phyloP scores from a whole-genome alignment of 2,329 filamentous ascomycete genomes.

The Decorospora gaudefroyi region DNA sequence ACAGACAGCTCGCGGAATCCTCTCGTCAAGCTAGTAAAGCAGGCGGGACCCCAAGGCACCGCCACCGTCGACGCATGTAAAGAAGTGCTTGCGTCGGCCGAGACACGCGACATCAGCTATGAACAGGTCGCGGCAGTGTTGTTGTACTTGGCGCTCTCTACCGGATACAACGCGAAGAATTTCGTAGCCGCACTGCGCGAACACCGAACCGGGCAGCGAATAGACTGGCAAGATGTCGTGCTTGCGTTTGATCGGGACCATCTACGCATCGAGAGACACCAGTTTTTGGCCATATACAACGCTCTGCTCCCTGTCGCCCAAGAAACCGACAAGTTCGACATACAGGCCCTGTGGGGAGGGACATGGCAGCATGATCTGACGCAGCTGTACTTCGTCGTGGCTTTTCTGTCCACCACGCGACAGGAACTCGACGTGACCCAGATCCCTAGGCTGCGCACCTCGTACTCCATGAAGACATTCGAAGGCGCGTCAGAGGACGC shows the following conservation, averaged over 20 bases:
- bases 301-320: slow-evolving; percentile 73
- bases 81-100: slow-evolving; percentile 61
- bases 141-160: slow-evolving; percentile 68
- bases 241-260: slow-evolving; percentile 78
- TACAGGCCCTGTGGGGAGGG: slow-evolving; percentile 89
- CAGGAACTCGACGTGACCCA: slow-evolving; percentile 81
- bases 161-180: slow-evolving; percentile 68
- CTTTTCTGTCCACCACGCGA: slow-evolving; percentile 75
- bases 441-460: slow-evolving; percentile 78
- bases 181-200: slow-evolving; percentile 64
- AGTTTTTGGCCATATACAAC: slow-evolving; percentile 81
- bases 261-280: slow-evolving; percentile 73
- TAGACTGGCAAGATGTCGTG: slow-evolving; percentile 73
- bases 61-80: slow-evolving; percentile 71
- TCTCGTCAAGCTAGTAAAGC: slow-evolving; percentile 69
- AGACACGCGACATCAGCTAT: slow-evolving; percentile 70
- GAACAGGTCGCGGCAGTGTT: slow-evolving; percentile 82
- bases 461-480: slow-evolving; percentile 71
- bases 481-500: slow-evolving; percentile 63
- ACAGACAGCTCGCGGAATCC: slow-evolving; percentile 64
- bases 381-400: slow-evolving; percentile 90
- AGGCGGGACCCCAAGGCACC: slow-evolving; percentile 74
- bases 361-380: slow-evolving; percentile 83
- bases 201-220: slow-evolving; percentile 58
- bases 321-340: slow-evolving; percentile 69